Base-by-base conservation (phyloP, 768 basidiomycete genomes). In the Russula olivacea region DNA sequence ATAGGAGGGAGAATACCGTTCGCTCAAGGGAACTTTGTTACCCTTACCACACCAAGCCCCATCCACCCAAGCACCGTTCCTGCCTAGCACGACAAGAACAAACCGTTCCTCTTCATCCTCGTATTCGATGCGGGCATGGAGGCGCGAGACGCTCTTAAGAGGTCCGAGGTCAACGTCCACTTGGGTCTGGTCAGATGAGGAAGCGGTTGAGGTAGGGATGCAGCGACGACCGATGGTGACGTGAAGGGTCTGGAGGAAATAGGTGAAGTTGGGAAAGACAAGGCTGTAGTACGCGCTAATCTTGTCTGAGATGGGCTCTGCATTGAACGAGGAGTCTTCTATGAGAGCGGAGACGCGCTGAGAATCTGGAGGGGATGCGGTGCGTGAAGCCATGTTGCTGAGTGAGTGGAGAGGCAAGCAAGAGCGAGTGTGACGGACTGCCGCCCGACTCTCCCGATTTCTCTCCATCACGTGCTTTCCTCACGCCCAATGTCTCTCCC, bases 41-140 rank as follows among this genome's bases (percentile, higher is more conserved):
- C 95, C 93, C 67, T 90, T 87, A 12, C 88, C 89, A 54, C 86
- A 87, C 91, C 95, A 99, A n/a, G 91, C 85, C 34, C 94, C 95
- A 67, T 98, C 94, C 5, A 99, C 93, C 89, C 95, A 98, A 19
- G 94, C 94, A 14, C 97, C 97, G 70, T 99, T 98, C 62, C 97
- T 80, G n/a, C 97, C 97, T 41, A 92, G 81, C 41, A 99, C 95
- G 63, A 86, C 85, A 40, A 99, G 82, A 17, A 91, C 86, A 72
- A 95, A 97, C 57, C 88, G 85, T 65, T 91, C 90, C 65, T 88
- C 87, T 9, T 91, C 88, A 72, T 90, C 87, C 78, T 95, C 92
- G 71, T 91, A 97, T 73, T 91, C 92, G 69, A 98, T 94, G 78
- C 86, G 88, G 38, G 97, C 97, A 72, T 99, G 97, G 19, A 97